Percentiles rank a stretch among this genome's conserved stretches.
These are phyloP conservation scores for Saccharomyces hybrid DNA, from an alignment of 1,139 yeast genomes.

Conservation along the genomic window DNA sequence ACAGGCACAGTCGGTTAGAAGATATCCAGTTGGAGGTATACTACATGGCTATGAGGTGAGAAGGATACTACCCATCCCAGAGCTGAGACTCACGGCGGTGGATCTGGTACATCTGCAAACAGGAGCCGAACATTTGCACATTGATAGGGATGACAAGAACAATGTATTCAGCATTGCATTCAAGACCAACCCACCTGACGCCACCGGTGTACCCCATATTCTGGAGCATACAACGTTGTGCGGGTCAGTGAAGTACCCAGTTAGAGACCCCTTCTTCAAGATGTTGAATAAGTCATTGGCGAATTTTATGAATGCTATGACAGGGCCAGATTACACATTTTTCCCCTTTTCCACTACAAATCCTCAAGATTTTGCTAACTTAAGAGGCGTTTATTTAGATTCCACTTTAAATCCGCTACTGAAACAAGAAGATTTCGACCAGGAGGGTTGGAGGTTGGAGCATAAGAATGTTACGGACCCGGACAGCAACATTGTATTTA, in stretches of 20 bases:
- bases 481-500: slow-evolving; percentile 57
- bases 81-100: slow-evolving; percentile 73
- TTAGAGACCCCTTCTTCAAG: slow-evolving; percentile 94
- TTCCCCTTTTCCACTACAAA: slow-evolving; percentile 97
- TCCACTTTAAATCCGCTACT: slow-evolving; percentile 80
- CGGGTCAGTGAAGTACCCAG: slow-evolving; percentile 86
- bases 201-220: slow-evolving; percentile 95
- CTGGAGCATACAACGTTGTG: slow-evolving; percentile 92
- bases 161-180: slow-evolving; percentile 86
- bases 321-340: slow-evolving; percentile 92
- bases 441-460: slow-evolving; percentile 98
- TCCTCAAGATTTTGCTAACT: slow-evolving; percentile 65
- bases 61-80: slow-evolving; percentile 66
- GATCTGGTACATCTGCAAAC: slow-evolving; percentile 58
- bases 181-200: slow-evolving; percentile 89
- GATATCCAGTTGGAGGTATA: slow-evolving; percentile 55
- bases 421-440: slow-evolving; percentile 73
- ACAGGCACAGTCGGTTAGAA: slow-evolving; percentile 17
- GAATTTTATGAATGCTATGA: slow-evolving; percentile 98
- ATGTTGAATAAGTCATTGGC: slow-evolving; percentile 86
- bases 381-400: slow-evolving; percentile 83
- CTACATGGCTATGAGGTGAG: slow-evolving; percentile 59
- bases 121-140: slow-evolving; percentile 77
- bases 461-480: slow-evolving; percentile 53
- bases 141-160: slow-evolving; percentile 73